Evolutionary conservation across 129 eudicot species (phyloP).

Genomic region (Lonicera japonica): DNA sequence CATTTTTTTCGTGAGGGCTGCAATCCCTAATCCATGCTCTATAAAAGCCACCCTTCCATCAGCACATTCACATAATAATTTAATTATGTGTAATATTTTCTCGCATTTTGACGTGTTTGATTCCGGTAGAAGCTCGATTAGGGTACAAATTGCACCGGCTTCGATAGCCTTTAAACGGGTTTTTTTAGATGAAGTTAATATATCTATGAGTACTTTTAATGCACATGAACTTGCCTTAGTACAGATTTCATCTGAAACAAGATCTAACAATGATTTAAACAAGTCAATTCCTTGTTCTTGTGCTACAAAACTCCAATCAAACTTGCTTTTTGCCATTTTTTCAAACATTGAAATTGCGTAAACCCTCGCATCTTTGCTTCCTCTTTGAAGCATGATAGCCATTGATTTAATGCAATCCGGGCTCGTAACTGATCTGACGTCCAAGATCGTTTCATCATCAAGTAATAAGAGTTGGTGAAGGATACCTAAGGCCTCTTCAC

Average conservation of each 20-base stretch:
- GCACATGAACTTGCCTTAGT: conserved; percentile 63
- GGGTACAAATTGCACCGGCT: conserved; percentile 63
- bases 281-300: conserved; percentile 61
- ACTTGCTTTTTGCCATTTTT: conserved; percentile 35
- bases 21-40: conserved; percentile 62
- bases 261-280: conserved; percentile 66
- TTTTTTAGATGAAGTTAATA: conserved; percentile 50
- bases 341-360: conserved; percentile 48
- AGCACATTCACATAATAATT: conserved; percentile 58
- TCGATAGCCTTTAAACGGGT: conserved; percentile 60
- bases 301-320: conserved; percentile 35
- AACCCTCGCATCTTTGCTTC: conserved; percentile 63
- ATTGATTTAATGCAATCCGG: conserved; percentile 57
- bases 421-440: conserved; percentile 20
- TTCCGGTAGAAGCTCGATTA: conserved; percentile 69
- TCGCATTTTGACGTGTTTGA: conserved; percentile 61
- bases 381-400: conserved; percentile 63
- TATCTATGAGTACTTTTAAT: conserved; percentile 40
- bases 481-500: conserved; percentile 73
- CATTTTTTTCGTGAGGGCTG: conserved; percentile 51
- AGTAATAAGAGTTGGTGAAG: conserved; percentile 28
- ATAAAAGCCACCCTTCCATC: conserved; percentile 70
- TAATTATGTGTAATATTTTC: conserved; percentile 44
- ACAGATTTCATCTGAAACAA: conserved; percentile 57
- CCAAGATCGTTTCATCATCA: conserved; percentile 37